Conservation (phyloP, 768 basidiomycete genomes). For the Suillus brevipes region DNA sequence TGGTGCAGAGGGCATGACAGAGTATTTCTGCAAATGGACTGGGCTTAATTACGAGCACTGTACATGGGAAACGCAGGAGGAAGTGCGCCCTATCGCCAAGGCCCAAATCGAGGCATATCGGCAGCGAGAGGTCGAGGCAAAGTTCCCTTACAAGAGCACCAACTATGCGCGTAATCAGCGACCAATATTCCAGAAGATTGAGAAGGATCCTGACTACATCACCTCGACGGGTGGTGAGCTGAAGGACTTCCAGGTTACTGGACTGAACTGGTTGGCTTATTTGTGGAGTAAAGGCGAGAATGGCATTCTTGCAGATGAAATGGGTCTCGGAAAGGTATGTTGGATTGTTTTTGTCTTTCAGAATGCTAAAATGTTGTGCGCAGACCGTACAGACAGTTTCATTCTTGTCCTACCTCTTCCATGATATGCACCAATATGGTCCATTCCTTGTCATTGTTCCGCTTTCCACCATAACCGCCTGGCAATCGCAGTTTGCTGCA, state of each 20-base stretch:
- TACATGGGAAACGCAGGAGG: slow-evolving; percentile 90
- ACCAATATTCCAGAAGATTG: slow-evolving; percentile 80
- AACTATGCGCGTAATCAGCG: slow-evolving; percentile 65
- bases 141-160: slow-evolving; percentile 83
- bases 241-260: slow-evolving; percentile 98
- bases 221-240: slow-evolving; percentile 73
- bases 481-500: slow-evolving; percentile 90
- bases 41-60: slow-evolving; percentile 91
- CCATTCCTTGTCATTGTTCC: slow-evolving; percentile 98
- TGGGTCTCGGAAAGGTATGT: slow-evolving; percentile 93
- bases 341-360: slow-evolving; percentile 5
- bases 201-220: slow-evolving; percentile 87
- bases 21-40: slow-evolving; percentile 98
- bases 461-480: slow-evolving; percentile 95
- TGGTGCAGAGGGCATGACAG: slow-evolving; percentile 53
- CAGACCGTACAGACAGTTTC: slow-evolving; percentile 95
- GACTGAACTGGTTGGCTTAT: slow-evolving; percentile 98
- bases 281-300: slow-evolving; percentile 94
- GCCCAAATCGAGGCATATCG: slow-evolving; percentile 80
- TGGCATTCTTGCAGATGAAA: slow-evolving; percentile 97
- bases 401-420: slow-evolving; percentile 93
- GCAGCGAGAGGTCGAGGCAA: slow-evolving; percentile 70
- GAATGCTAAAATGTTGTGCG: slow-evolving; percentile 14
- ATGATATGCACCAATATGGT: slow-evolving; percentile 89
- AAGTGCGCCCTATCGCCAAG: slow-evolving; percentile 76